A percentile compares a stretch with the other conserved stretches of the same genome.
phyloP scores from a whole-genome alignment of 2,329 filamentous ascomycete species.

The Aspergillus neoniger region DNA sequence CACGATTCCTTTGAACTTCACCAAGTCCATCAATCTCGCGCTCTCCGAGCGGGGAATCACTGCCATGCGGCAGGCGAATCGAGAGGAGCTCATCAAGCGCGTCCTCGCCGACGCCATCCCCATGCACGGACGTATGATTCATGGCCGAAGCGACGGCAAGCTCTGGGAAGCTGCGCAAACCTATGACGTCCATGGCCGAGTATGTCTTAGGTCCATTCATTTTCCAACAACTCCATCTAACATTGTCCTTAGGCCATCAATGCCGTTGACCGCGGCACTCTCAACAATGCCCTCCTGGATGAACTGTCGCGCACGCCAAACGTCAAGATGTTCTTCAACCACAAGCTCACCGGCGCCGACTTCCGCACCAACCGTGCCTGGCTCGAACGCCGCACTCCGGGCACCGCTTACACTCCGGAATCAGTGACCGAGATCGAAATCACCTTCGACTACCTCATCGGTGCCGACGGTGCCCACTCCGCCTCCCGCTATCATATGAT shows the following conservation, averaged over 20 bases:
- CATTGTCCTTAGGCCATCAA: constrained; percentile 65
- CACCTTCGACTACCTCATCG: constrained; percentile 88
- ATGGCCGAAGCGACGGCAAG: constrained; percentile 67
- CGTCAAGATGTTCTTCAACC: constrained; percentile 87
- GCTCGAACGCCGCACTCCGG: constrained; percentile 66
- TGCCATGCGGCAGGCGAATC: constrained; percentile 72
- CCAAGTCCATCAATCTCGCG: constrained; percentile 97
- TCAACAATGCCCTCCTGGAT: constrained; percentile 84
- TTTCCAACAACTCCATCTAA: constrained; percentile 9
- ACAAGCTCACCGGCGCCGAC: constrained; percentile 89
- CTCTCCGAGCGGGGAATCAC: constrained; percentile 92
- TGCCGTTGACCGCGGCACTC: constrained; percentile 77
- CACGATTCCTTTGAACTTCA: constrained; percentile 88
- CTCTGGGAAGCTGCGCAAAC: constrained; percentile 78
- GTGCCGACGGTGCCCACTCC: constrained; percentile 93
- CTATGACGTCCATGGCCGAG: constrained; percentile 86
- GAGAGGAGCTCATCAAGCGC: constrained; percentile 67
- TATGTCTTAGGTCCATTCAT: constrained; percentile 45
- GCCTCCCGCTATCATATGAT: constrained; percentile 89
- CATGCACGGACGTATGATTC: constrained; percentile 97
- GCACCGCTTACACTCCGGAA: constrained; percentile 30
- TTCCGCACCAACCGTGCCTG: constrained; percentile 78
- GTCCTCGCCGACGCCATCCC: constrained; percentile 80
- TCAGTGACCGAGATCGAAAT: constrained; percentile 75
- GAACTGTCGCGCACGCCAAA: constrained; percentile 82